Evolutionary conservation across 2,329 filamentous ascomycete species (phyloP).

Genomic region (Neoascochyta sp.): DNA sequence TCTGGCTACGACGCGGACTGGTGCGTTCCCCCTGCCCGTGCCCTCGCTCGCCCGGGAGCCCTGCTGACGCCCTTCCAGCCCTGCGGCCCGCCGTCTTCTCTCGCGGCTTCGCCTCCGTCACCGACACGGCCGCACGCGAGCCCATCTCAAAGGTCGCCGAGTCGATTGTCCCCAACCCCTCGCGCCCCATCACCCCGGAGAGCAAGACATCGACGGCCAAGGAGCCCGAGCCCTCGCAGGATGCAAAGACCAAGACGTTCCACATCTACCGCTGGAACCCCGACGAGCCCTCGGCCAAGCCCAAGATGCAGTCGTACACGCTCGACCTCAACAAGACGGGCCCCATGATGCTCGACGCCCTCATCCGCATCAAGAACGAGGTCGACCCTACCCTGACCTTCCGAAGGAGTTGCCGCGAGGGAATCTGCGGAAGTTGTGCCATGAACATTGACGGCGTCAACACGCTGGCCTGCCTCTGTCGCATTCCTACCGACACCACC

Average conservation of each 20-base stretch:
- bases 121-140: slow-evolving; percentile 30
- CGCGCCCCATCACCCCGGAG: slow-evolving; percentile 40
- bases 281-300: slow-evolving; percentile 87
- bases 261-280: slow-evolving; percentile 99
- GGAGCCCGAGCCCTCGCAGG: slow-evolving; percentile 56
- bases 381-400: slow-evolving; percentile 95
- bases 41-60: slow-evolving; percentile 16
- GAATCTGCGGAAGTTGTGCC: slow-evolving; percentile 96
- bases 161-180: slow-evolving; percentile 24
- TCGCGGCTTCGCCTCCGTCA: slow-evolving; percentile 39
- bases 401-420: slow-evolving; percentile 92
- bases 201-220: slow-evolving; percentile 58
- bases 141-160: slow-evolving; percentile 33
- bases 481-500: slow-evolving; percentile 78
- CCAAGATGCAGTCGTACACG: slow-evolving; percentile 89
- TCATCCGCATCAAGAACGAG: slow-evolving; percentile 99
- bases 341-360: slow-evolving; percentile 94
- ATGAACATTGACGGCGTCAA: slow-evolving; percentile 99
- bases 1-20: slow-evolving; percentile 37
- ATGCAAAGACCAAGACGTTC: slow-evolving; percentile 81
- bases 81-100: slow-evolving; percentile 36
- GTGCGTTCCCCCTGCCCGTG: slow-evolving; percentile 18
- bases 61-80: slow-evolving; percentile 30
- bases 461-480: slow-evolving; percentile 94
- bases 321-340: slow-evolving; percentile 98